Conservation (phyloP, 2,329 filamentous ascomycete species). For the Leptographium wingfieldii region DNA sequence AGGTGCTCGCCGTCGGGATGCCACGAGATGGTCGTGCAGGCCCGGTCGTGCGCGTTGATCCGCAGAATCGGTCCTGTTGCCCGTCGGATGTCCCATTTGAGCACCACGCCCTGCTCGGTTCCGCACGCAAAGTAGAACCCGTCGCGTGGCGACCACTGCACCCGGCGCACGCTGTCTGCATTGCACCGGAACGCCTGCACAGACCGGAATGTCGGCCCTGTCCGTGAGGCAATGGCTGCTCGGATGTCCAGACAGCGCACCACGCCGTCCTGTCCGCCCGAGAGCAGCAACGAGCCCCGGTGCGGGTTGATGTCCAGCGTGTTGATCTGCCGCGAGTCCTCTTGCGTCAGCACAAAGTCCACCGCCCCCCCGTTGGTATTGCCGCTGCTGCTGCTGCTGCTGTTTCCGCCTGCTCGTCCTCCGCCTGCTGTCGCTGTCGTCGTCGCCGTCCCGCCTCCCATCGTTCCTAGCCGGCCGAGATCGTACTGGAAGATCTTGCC, state of each 20-base stretch:
- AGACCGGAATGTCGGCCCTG: conserved; percentile 36
- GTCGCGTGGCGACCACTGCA: conserved; percentile 52
- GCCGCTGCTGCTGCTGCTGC: background rate
- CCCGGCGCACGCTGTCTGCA: conserved; percentile 45
- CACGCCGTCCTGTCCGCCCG: conserved; percentile 51
- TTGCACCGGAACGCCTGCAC: conserved; percentile 40
- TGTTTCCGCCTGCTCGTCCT: background rate
- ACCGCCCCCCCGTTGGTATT: conserved; percentile 27
- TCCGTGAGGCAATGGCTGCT: conserved; percentile 32
- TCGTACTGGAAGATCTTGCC: conserved; percentile 56
- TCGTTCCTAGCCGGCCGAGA: conserved; percentile 34
- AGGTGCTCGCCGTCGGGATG: conserved; percentile 56
- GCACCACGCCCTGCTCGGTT: conserved; percentile 47
- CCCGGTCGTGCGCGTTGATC: conserved; percentile 49
- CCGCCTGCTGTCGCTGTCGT: conserved; percentile 13
- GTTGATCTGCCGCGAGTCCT: conserved; percentile 52
- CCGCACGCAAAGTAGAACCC: conserved; percentile 52
- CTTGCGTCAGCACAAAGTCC: conserved; percentile 44
- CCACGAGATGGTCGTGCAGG: conserved; percentile 50
- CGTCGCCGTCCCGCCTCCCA: conserved; percentile 18
- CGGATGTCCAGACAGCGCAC: conserved; percentile 50
- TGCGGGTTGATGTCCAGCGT: conserved; percentile 51
- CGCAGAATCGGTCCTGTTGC: conserved; percentile 38
- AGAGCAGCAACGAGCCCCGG: conserved; percentile 42
- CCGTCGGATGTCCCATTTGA: conserved; percentile 53